A percentile compares a stretch with the other conserved stretches of the same genome.
phyloP scores from a whole-genome alignment of 345 rosid species.

The Leavenworthia alabamica region DNA sequence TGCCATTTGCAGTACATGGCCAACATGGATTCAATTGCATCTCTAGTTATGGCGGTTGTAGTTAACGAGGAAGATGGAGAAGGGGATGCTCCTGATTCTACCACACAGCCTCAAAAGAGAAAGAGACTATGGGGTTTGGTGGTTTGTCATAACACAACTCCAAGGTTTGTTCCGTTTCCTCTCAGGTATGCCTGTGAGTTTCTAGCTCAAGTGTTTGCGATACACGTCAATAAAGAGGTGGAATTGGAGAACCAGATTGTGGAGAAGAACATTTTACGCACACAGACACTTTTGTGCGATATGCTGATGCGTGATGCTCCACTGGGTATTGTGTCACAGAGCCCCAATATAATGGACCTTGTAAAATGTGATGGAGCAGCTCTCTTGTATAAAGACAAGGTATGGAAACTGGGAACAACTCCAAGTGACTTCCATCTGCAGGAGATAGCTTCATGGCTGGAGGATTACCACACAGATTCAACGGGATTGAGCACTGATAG shows the following conservation, averaged over 20 bases:
- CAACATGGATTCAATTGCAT: conserved; percentile 88
- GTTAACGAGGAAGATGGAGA: conserved; percentile 78
- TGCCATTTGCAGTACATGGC: conserved; percentile 96
- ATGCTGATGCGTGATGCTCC: conserved; percentile 97
- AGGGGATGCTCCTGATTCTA: conserved; percentile 35
- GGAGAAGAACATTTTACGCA: conserved; percentile 86
- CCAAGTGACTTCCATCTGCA: conserved; percentile 67
- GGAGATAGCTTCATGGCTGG: conserved; percentile 67
- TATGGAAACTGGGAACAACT: conserved; percentile 64
- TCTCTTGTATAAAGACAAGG: conserved; percentile 57
- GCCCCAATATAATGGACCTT: conserved; percentile 85
- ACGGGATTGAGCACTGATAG: conserved; percentile 95
- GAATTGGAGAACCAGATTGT: too few species aligned
- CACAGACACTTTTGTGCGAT: conserved; percentile 88
- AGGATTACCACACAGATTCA: conserved; percentile 78
- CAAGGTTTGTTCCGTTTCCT: conserved; percentile 94
- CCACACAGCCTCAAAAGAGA: conserved; percentile 55
- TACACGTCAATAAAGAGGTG: conserved; percentile 90
- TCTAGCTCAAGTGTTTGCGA: conserved; percentile 87
- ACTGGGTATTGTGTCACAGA: conserved; percentile 76
- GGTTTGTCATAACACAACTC: conserved; percentile 81
- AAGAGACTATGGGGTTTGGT: conserved; percentile 95
- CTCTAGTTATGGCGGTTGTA: conserved; percentile 93
- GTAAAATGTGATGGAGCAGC: conserved; percentile 97
- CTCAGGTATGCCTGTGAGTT: conserved; percentile 95